Conservation (phyloP, 495 filamentous ascomycete species). For the Xylaria castorea region DNA sequence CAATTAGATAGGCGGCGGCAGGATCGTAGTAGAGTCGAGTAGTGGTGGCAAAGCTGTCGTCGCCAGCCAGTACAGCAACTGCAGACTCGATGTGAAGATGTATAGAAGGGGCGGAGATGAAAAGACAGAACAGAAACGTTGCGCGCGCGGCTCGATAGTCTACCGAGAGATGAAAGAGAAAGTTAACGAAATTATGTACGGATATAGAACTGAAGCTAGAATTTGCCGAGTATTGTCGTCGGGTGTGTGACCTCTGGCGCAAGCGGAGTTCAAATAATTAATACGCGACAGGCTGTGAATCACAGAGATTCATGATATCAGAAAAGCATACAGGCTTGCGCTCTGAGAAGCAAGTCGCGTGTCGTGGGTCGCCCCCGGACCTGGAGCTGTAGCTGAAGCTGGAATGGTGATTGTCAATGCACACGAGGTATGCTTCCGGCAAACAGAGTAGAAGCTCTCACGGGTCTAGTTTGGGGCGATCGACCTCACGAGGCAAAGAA, state of each 20-base stretch:
- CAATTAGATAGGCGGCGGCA: neutral
- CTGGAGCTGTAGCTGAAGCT: neutral
- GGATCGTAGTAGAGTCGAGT: neutral
- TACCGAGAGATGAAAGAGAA: neutral
- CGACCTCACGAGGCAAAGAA: conserved; percentile 9
- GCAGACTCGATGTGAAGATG: neutral
- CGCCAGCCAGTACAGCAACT: neutral
- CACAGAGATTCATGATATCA: conserved; percentile 8
- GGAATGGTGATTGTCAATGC: conserved; percentile 1
- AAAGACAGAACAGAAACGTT: neutral
- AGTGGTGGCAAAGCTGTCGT: neutral
- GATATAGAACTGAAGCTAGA: conserved; percentile 14
- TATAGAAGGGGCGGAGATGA: neutral
- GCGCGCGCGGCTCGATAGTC: conserved; percentile 9
- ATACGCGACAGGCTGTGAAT: conserved; percentile 8
- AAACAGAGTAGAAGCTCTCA: conserved; percentile 2
- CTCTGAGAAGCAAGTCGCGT: conserved; percentile 12
- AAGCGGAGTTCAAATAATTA: neutral
- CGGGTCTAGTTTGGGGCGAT: conserved; percentile 7
- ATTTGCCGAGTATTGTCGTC: neutral
- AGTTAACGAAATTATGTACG: neutral
- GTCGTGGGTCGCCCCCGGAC: neutral
- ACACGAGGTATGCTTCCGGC: neutral
- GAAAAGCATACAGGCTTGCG: neutral
- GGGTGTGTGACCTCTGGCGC: conserved; percentile 1